phyloP scores from a whole-genome alignment of 2,329 filamentous ascomycete species.

The Colletotrichum horii region DNA sequence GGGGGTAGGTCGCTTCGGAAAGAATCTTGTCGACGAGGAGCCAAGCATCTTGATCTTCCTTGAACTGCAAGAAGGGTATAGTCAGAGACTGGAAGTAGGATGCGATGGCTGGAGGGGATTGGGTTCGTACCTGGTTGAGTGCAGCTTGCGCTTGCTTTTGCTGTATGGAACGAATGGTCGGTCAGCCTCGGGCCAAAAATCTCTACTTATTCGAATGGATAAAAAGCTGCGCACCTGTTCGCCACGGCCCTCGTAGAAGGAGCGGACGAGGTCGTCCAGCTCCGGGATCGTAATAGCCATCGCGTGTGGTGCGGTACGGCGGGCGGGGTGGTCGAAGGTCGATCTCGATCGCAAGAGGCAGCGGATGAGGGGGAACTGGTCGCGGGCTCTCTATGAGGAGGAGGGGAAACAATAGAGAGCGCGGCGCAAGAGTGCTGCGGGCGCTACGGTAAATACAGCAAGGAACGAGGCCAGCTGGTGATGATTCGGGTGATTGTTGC shows the following conservation, averaged over 20 bases:
- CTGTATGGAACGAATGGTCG: slow-evolving; percentile 55
- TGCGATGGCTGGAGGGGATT: slow-evolving; percentile 13
- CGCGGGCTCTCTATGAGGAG: slow-evolving; percentile 19
- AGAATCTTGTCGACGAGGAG: slow-evolving; percentile 96
- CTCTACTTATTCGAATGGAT: slow-evolving; percentile 1
- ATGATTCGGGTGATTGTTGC: not conserved
- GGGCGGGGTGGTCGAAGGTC: slow-evolving; percentile 32
- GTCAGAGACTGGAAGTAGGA: slow-evolving; percentile 4
- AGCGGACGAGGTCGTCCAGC: slow-evolving; percentile 93
- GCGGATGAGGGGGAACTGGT: slow-evolving; percentile 13
- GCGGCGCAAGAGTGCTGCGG: slow-evolving; percentile 3
- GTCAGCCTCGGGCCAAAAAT: slow-evolving; percentile 38
- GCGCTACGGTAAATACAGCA: not conserved
- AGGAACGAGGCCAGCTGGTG: not conserved
- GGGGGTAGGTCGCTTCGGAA: slow-evolving; percentile 87
- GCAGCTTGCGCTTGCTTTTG: slow-evolving; percentile 96
- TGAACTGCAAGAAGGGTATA: slow-evolving; percentile 71
- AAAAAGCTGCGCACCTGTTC: slow-evolving; percentile 71
- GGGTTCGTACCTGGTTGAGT: slow-evolving; percentile 80
- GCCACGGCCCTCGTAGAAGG: slow-evolving; percentile 97
- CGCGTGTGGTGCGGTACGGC: slow-evolving; percentile 40
- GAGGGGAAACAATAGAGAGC: slow-evolving; percentile 28
- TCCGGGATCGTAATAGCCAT: slow-evolving; percentile 84
- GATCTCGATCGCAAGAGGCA: slow-evolving; percentile 24
- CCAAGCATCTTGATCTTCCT: slow-evolving; percentile 98